A percentile compares a stretch with the other conserved stretches of the same genome.
These are phyloP conservation scores for Quercus lobata DNA, from an alignment of 331 rosid genomes.

Conservation along the genomic window DNA sequence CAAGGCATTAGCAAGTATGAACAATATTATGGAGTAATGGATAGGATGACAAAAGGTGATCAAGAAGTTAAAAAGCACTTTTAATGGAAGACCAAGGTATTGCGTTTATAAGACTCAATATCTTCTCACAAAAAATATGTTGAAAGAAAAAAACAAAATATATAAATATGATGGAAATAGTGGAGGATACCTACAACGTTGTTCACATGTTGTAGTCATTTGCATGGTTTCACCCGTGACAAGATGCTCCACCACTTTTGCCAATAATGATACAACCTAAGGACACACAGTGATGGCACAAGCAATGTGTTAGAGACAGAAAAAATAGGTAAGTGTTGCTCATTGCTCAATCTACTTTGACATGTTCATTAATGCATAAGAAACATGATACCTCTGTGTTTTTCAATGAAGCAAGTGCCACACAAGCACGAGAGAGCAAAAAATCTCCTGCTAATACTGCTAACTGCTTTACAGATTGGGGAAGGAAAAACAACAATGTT, in stretches of 20 bases:
- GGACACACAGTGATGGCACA: conserved; percentile 18
- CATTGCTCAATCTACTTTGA: conserved; percentile 12
- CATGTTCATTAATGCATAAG: background rate
- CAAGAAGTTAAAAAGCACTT: background rate
- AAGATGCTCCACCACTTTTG: conserved; percentile 83
- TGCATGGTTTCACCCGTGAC: conserved; percentile 98
- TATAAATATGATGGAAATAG: conserved; percentile 3
- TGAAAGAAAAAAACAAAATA: background rate
- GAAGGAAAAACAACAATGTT: conserved; percentile 4
- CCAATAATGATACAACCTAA: conserved; percentile 79
- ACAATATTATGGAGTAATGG: background rate
- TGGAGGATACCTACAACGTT: conserved; percentile 77
- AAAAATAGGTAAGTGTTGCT: background rate
- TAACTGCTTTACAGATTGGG: conserved; percentile 46
- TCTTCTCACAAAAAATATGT: background rate
- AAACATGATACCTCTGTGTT: conserved; percentile 67
- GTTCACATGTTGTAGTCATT: conserved; percentile 75
- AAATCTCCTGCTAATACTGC: conserved; percentile 96
- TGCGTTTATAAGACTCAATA: background rate
- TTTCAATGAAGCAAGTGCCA: conserved; percentile 79
- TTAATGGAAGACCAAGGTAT: background rate
- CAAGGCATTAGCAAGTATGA: background rate
- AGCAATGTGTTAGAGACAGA: conserved; percentile 4
- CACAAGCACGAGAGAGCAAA: conserved; percentile 94
- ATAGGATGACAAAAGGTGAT: background rate